Evolutionary conservation across 2,329 filamentous ascomycete species (phyloP), one percentile per base, ranked within the genome.

Genomic region (Zymoseptoria passerinii): DNA sequence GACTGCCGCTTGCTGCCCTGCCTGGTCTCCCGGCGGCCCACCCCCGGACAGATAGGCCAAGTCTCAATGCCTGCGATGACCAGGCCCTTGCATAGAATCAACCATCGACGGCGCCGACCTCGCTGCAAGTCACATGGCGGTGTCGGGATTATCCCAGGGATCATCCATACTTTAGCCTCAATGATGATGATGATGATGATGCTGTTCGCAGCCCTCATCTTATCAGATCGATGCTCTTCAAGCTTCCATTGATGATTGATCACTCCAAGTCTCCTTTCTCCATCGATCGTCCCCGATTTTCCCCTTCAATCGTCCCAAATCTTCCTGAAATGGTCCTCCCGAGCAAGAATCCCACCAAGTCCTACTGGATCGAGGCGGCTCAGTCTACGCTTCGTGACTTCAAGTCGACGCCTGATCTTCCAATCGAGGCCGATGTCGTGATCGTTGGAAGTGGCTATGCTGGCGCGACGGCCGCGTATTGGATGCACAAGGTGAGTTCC

Each of bases 391-490:
- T 67, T 29, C 58, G 63, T 18, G 52, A 65, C 27, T 63, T 59
- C 44, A 54, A 55, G 23, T 65, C 64, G 7, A 62, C 56, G 16
- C 54, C 58, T 16, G 56, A 63, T 1, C 59, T 72, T 2, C 71
- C 71, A 2, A 23, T 54, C 16, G 67, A 78, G 60, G 72, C 75
- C 18, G 76, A 79, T 68, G 75, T 79, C 10, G 68, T 71, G 7
- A 78, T 81, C 48, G 67, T 81, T n/a, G 80, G 80, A 18, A 78
- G 79, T n/a, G 80, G 80, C 10, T 80, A 80, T 55, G 67, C 70
- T 35, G 71, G 75, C 8, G 66, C 67, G 20, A 56, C 69, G 6
- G 61, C 65, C 4, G 67, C 69, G 10, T 70, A 70, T 50, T 70
- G 68, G 65, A 58, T 72, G 4, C 62, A 67, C 44, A 69, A 68